Evolutionary conservation across 2,329 filamentous ascomycete species (phyloP).

Genomic region (Aspergillus uvarum): DNA sequence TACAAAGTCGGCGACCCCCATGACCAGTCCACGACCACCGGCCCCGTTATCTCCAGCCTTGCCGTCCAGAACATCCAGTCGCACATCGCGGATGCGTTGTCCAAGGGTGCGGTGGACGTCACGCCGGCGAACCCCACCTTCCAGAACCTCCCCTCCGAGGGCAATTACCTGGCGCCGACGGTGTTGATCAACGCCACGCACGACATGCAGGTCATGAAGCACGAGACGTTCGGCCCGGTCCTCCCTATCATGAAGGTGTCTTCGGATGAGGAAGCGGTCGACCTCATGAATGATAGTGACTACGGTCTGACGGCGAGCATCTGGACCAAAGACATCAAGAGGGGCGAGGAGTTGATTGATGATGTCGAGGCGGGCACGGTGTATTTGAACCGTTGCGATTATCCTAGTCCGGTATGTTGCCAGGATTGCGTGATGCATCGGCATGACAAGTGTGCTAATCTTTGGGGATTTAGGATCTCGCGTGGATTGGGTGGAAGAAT

Average conservation of each 20-base stretch:
- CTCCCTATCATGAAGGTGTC: constrained; percentile 84
- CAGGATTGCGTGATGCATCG: too few species aligned
- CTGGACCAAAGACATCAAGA: constrained; percentile 81
- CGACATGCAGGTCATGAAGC: constrained; percentile 80
- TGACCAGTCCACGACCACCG: constrained; percentile 71
- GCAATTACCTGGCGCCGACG: constrained; percentile 82
- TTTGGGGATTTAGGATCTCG: constrained; percentile 63
- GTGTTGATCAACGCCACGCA: constrained; percentile 76
- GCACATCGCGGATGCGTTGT: constrained; percentile 77
- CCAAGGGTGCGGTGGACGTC: constrained; percentile 74
- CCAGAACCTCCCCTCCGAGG: constrained; percentile 63
- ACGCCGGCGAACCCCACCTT: constrained; percentile 79
- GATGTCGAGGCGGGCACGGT: constrained; percentile 86
- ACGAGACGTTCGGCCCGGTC: constrained; percentile 90
- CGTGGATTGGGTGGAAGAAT: constrained; percentile 93
- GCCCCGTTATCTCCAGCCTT: constrained; percentile 77
- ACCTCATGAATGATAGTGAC: constrained; percentile 86
- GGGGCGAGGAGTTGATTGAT: constrained; percentile 71
- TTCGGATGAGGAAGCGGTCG: constrained; percentile 73
- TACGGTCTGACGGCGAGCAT: constrained; percentile 90
- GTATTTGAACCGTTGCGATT: constrained; percentile 90
- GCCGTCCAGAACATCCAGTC: constrained; percentile 71
- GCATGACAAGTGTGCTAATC: background rate
- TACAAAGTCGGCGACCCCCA: constrained; percentile 67
- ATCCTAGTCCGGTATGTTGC: constrained; percentile 80